Conservation (phyloP, 257 asterid genomes). For the Capsicum rhomboideum region DNA sequence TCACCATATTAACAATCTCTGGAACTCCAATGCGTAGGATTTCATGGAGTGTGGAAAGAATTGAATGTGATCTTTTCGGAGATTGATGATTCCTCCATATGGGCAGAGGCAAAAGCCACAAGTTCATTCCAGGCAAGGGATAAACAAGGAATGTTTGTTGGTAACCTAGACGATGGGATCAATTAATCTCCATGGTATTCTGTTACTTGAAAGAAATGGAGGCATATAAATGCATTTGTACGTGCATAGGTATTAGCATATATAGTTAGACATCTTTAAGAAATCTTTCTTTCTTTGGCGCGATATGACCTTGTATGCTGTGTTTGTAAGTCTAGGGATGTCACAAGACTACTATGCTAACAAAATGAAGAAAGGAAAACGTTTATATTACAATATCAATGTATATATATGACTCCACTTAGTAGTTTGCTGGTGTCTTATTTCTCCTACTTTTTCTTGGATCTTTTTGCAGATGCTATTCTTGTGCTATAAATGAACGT, state of each 20-base stretch:
- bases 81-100: constrained; percentile 19
- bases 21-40: too few relatives aligned
- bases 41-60: not conserved
- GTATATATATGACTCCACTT: too few relatives aligned
- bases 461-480: not conserved
- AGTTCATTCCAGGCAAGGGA: not conserved
- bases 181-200: not conserved
- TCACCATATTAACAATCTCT: too few relatives aligned
- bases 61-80: constrained; percentile 14
- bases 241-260: not conserved
- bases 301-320: not conserved
- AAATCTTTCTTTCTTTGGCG: not conserved
- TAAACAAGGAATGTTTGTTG: not conserved
- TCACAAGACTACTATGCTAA: not conserved
- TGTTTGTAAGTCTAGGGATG: not conserved
- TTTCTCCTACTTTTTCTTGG: not conserved
- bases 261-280: too few relatives aligned
- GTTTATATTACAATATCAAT: too few relatives aligned
- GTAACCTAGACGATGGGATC: not conserved
- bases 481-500: not conserved
- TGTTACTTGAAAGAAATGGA: not conserved
- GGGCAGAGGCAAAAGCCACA: constrained; percentile 23
- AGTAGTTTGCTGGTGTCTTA: not conserved
- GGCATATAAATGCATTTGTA: not conserved
- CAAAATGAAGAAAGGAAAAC: too few relatives aligned